Base-by-base conservation (phyloP, 495 filamentous ascomycete species). In the Achaetomiella virescens region DNA sequence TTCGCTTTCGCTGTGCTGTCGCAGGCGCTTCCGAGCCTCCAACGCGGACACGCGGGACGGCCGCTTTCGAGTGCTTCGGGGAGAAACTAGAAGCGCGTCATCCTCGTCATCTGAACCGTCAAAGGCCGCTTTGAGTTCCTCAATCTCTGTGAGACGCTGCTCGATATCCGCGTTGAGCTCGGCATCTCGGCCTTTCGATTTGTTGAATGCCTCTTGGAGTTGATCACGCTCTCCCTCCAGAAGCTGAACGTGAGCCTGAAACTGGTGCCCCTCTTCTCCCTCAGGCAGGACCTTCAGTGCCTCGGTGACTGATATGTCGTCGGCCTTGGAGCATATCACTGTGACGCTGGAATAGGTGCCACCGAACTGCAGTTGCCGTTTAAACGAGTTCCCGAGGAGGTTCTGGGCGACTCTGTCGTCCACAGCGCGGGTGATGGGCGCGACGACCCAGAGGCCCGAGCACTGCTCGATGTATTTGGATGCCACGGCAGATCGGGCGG, bases 301-400 rank as follows among this genome's bases (percentile, higher is more conserved):
- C 50, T 78, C 73, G 0, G 61, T 67, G 5, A 62, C 59, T 15
- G 68, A 75, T 25, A 88, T 82, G 44, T 86, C 84, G 64, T 89
- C 86, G 6, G 82, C 84, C 65, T 88, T 88, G 14, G 78, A 81
- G 58, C 84, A 86, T 20, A 89, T 82, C 52, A 89, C 84, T 0
- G 77, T 85, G 15, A 89, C 72, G 8, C 58, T 68, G 0, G 71
- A 75, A 48, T 80, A 84, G 0, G 66, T 74, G 1, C 82, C 79
- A 53, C 88, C 85, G 61, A 83, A 81, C 48, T 84, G 78, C 12
- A 89, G 70, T 60, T 90, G 85, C 2, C 81, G 70, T 49, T 78
- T 81, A 71, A 88, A 87, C 0, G 75, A 69, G 27, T 84, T 72
- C 0, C 84, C 80, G 1, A 89, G 70, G 6, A 90, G 70, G 1